These are phyloP conservation scores for Solanum tarapatanum DNA, from an alignment of 257 asterid genomes.

Conservation along the genomic window DNA sequence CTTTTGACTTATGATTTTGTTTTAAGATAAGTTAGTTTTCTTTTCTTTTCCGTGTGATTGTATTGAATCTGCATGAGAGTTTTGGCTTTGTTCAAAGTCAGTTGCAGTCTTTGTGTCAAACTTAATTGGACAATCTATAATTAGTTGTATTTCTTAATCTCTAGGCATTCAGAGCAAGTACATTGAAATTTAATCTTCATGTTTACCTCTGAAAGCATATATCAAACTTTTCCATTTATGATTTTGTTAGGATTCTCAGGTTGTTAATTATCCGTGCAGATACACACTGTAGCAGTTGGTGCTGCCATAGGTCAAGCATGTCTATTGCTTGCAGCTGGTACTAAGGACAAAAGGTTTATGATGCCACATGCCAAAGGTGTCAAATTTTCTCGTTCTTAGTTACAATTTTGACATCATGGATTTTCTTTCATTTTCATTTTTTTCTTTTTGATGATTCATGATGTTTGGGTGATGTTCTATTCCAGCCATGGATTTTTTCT, in stretches of 20 bases:
- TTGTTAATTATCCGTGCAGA: constrained; percentile 28
- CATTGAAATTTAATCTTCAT: neutral
- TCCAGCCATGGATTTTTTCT: constrained; percentile 40
- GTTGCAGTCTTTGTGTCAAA: neutral
- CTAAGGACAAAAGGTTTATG: constrained; percentile 79
- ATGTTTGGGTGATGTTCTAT: constrained; percentile 11
- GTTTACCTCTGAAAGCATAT: neutral
- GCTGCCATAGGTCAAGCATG: constrained; percentile 94
- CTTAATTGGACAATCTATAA: neutral
- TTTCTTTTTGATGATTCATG: neutral
- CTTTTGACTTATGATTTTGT: neutral
- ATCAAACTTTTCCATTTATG: neutral
- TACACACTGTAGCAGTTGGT: constrained; percentile 74
- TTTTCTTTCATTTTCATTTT: neutral
- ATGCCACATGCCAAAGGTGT: constrained; percentile 88
- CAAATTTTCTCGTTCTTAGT: neutral
- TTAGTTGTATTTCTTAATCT: neutral
- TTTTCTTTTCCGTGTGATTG: neutral
- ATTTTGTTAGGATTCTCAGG: neutral
- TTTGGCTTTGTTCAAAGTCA: neutral
- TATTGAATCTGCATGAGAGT: neutral
- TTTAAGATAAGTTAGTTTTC: neutral
- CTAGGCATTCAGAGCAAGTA: neutral
- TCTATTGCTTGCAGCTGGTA: constrained; percentile 83
- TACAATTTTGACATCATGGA: neutral